These are phyloP conservation scores for Monilinia vaccinii-corymbosi DNA, from an alignment of 2,329 filamentous ascomycete genomes.

Conservation along the genomic window DNA sequence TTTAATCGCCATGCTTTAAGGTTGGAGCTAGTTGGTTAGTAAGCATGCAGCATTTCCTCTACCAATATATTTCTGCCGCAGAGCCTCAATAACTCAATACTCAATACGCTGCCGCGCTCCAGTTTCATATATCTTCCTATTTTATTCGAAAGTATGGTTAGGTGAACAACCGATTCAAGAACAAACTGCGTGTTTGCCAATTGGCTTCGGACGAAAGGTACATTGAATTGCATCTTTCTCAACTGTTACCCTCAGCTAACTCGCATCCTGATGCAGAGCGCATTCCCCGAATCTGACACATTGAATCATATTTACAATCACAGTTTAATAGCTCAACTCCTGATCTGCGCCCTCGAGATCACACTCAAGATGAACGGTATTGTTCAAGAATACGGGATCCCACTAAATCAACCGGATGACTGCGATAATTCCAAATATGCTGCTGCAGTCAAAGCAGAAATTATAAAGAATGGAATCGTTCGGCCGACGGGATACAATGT, in stretches of 20 bases:
- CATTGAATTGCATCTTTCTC: neutral
- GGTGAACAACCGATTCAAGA: neutral
- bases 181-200: neutral
- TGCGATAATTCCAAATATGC: constrained; percentile 22
- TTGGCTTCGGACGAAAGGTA: neutral
- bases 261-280: neutral
- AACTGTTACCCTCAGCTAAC: neutral
- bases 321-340: neutral
- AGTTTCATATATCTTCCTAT: neutral
- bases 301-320: neutral
- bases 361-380: constrained; percentile 25
- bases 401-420: constrained; percentile 25
- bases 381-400: constrained; percentile 27
- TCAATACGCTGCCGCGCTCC: neutral
- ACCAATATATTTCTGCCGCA: neutral
- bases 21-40: neutral
- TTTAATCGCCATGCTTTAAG: too few species aligned
- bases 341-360: neutral
- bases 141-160: neutral
- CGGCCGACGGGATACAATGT: constrained; percentile 81
- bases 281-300: neutral
- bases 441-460: constrained; percentile 21
- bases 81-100: neutral
- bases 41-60: neutral
- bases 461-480: constrained; percentile 57